These are phyloP conservation scores for Magnolia kwangsiensis DNA, from an alignment of 164 flowering plant genomes.

Conservation along the genomic window DNA sequence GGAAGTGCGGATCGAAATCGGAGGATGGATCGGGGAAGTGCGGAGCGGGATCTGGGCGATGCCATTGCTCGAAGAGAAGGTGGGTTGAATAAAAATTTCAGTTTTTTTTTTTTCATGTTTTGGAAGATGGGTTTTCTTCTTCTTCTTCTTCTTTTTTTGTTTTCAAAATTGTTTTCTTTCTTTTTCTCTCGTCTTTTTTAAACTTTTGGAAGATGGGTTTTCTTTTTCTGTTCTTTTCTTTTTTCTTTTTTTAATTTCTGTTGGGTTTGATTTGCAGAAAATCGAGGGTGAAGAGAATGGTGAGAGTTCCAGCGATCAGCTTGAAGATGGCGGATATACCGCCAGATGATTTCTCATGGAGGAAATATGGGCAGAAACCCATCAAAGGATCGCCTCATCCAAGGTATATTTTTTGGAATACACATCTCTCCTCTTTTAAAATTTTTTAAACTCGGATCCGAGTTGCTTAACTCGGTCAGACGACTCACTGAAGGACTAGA, in stretches of 20 bases:
- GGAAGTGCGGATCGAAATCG: conserved; percentile 55
- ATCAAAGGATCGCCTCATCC: conserved; percentile 98
- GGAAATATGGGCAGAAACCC: conserved; percentile 96
- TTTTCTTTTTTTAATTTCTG: background rate
- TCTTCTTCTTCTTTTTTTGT: background rate
- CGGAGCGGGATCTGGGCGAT: conserved; percentile 45
- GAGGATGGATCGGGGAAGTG: conserved; percentile 57
- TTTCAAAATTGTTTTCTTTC: background rate
- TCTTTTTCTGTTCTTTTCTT: background rate
- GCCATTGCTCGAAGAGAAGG: conserved; percentile 93
- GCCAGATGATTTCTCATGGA: conserved; percentile 93
- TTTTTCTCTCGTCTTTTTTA: background rate
- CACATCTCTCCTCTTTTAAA: background rate
- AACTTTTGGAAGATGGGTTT: background rate
- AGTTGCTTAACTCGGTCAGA: background rate
- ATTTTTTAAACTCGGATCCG: background rate
- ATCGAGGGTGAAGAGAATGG: conserved; percentile 64
- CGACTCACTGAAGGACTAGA: background rate
- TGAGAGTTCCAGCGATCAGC: conserved; percentile 88
- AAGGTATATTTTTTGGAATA: conserved; percentile 37
- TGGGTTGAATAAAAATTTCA: conserved; percentile 8
- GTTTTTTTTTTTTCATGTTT: background rate
- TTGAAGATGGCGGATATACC: conserved; percentile 89
- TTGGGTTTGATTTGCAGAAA: conserved; percentile 38
- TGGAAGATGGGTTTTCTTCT: too few species aligned